phyloP scores from a whole-genome alignment of 2,329 filamentous ascomycete genomes.

The Neonectria ditissima region DNA sequence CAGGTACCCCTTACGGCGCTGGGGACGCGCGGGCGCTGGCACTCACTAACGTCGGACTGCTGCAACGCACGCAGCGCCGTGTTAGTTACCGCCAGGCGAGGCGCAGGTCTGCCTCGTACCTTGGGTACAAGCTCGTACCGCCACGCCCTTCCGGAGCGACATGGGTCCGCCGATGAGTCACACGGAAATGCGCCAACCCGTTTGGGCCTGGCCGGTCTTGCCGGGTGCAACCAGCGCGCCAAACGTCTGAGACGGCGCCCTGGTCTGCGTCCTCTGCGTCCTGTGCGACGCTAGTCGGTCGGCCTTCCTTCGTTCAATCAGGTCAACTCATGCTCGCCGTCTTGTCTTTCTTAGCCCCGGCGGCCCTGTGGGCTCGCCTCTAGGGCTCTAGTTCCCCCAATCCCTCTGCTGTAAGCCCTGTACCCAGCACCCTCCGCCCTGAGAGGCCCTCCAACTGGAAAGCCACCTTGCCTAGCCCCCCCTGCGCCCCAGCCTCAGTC shows the following conservation, averaged over 20 bases:
- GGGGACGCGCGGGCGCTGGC: constrained; percentile 38
- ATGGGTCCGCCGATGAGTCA: constrained; percentile 52
- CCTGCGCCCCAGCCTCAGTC: constrained; percentile 33
- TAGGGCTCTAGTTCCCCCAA: constrained; percentile 1
- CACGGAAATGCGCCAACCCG: constrained; percentile 47
- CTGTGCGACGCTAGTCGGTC: not conserved
- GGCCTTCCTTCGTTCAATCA: not conserved
- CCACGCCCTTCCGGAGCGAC: constrained; percentile 43
- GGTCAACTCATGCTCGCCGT: not conserved
- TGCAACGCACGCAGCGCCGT: not conserved
- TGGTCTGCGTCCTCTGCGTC: constrained; percentile 20
- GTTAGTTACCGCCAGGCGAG: constrained; percentile 28
- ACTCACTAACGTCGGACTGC: constrained; percentile 27
- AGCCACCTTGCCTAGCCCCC: constrained; percentile 29
- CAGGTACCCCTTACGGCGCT: constrained; percentile 28
- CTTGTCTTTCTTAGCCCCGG: constrained; percentile 6
- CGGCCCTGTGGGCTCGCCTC: constrained; percentile 9
- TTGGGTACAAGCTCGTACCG: not conserved
- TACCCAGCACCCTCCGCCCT: not conserved
- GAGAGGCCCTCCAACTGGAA: constrained; percentile 1
- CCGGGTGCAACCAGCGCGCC: constrained; percentile 37
- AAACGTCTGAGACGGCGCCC: constrained; percentile 40
- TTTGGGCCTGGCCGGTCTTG: constrained; percentile 45
- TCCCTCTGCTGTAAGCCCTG: constrained; percentile 2
- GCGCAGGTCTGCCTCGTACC: constrained; percentile 31